Evolutionary conservation across 331 rosid genomes (phyloP), one percentile per base, ranked within the genome.

Genomic region (Prunus yedoensis): DNA sequence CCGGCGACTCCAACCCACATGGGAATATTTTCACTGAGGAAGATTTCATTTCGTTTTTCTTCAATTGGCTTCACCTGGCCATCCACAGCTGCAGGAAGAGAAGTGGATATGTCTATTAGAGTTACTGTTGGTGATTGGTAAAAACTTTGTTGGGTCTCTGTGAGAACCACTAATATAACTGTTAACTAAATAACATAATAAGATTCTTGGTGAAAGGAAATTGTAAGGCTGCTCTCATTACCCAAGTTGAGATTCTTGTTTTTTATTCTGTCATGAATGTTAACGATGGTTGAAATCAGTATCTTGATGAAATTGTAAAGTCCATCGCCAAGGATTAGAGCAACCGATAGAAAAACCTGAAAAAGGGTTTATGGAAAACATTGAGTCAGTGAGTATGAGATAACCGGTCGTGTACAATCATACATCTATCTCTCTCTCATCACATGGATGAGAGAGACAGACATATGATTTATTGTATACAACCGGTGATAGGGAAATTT

Each of bases 251-350:
- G 77, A 5, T 82, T 71, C 83, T 66, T 89, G 78, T 58, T 75
- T 41, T 77, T 88, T 27, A 78, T 2, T 81, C 82, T 88, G 2
- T 68, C 74, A 38, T 28, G 70, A 32, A 91, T 68, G 46, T 80
- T 87, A 54, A 81, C 20, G 45, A 85, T 23, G 4, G 92, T 91
- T 52, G 87, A 81, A 70, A 66, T 54, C 59, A 89, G 52, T 73
- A 91, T 93, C 87, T 93, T 93, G 81, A 79, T 56, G 70, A 93
- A 93, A 71, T 68, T 93, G 89, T 93, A 91, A 57, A 93, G 79
- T 13, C 98, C 98, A 78, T 89, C 97, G 10, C 98, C 98, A 8
- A 91, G 85, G 81, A 93, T 93, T 10, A 93, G 83, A 81, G 97
- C 86, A 45, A 93, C 93, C 5, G 93, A 88, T 2, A 93, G 67